These are phyloP conservation scores for Sonneratia caseolaris DNA, from an alignment of 345 rosid species.

Conservation along the genomic window DNA sequence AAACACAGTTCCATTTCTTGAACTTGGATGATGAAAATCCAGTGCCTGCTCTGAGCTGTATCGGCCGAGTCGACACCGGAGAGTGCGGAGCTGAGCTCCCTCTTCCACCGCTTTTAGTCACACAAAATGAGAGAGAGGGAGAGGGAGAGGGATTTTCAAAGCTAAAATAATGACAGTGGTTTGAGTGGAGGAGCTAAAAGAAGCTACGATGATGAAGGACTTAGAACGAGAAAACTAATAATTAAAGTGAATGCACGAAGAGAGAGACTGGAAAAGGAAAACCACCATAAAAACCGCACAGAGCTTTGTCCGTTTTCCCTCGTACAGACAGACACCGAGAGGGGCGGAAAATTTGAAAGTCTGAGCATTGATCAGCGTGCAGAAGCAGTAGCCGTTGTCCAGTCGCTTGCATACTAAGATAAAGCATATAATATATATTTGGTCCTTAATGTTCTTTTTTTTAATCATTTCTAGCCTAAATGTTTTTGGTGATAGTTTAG, in stretches of 20 bases:
- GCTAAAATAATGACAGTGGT: neutral
- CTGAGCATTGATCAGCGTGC: slow-evolving; percentile 34
- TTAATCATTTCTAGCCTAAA: too few species aligned
- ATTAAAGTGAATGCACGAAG: slow-evolving; percentile 19
- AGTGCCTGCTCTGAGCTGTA: neutral
- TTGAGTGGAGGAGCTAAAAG: neutral
- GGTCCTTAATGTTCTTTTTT: too few species aligned
- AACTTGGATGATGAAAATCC: neutral
- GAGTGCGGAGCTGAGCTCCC: neutral
- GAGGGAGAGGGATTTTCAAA: slow-evolving; percentile 1
- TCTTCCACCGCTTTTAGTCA: neutral
- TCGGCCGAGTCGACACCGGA: neutral
- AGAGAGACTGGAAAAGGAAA: slow-evolving; percentile 1
- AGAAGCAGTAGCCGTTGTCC: too few species aligned
- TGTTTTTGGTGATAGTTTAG: too few species aligned
- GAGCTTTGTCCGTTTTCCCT: neutral
- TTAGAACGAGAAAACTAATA: slow-evolving; percentile 13
- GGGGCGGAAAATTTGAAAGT: slow-evolving; percentile 22
- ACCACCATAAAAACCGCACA: too few species aligned
- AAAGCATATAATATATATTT: too few species aligned
- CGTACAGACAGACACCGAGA: neutral
- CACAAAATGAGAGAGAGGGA: neutral
- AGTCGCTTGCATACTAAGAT: too few species aligned
- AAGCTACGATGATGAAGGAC: slow-evolving; percentile 16
- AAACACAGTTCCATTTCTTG: slow-evolving; percentile 23